Base-by-base conservation (phyloP, 345 rosid species). In the Populus davidiana region DNA sequence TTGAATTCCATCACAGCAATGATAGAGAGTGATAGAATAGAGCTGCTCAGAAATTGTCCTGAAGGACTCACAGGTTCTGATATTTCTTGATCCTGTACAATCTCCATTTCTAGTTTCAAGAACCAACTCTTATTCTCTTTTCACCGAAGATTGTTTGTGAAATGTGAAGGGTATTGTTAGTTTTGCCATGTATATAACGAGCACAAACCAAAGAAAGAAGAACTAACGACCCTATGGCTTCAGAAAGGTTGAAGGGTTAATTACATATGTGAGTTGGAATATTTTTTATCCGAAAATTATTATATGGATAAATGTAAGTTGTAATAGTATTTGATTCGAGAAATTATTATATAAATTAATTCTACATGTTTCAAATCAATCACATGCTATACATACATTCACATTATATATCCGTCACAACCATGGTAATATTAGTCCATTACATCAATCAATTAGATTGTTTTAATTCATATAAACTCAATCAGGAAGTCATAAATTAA, bases 11-110 rank as follows among this genome's bases (percentile, higher is more conserved):
- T 17, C 6, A 84, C 80, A 16, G 62, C 79, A 5, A 86, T 70
- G 16, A 84, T 11, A 31, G 75, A 71, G 8, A 86, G 5, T 5
- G 85, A 84, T 8, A 86, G 77, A 13, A 63, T 70, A 4, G 85
- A 63, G 74, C 66, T 86, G 73, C 70, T 86, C 31, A 86, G 56
- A 66, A 84, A 86, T 23, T 79, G 81, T 9, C 82, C 85, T 1
- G 63, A 50, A 0, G 89, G 89, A 79, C 87, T 86, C 38, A 82
- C 85, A 2, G 89, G 84, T 64, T 86, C 77, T 13, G 35, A 36
- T 43, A 3, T 14, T 41, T n/a, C 74, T 21, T 67, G 59, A 18
- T 50, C 80, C 29, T 59, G 83, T 65, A 75, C 70, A 78, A 80
- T 2, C 90, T 71, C 75, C 78, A 69, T 69, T 23, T 33, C 23